These are phyloP conservation scores for Candida lessepsii DNA, from an alignment of 805 yeast genomes.

Conservation along the genomic window DNA sequence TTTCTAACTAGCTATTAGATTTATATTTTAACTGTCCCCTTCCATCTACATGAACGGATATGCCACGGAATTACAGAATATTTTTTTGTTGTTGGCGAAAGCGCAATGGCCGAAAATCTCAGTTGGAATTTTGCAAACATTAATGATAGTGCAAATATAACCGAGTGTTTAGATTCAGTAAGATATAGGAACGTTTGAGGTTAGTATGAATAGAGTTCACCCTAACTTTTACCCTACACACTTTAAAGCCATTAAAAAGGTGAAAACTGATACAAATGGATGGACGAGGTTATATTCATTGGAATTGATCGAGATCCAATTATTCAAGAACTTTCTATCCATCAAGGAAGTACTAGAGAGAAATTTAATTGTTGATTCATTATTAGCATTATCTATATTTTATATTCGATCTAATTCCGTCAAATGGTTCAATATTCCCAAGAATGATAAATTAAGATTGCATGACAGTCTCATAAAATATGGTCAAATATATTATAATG, in stretches of 20 bases:
- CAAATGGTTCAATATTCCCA: conserved; percentile 10
- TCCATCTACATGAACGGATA: too few species aligned
- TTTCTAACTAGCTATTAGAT: too few species aligned
- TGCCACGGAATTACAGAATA: too few species aligned
- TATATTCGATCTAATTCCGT: conserved; percentile 13
- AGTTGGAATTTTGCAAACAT: too few species aligned
- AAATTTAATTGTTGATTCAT: conserved; percentile 8
- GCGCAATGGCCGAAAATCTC: too few species aligned
- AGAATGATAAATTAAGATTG: conserved; percentile 2
- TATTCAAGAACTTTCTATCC: conserved; percentile 8
- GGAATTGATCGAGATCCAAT: conserved; percentile 9
- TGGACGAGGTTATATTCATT: conserved; percentile 3
- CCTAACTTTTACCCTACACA: background rate
- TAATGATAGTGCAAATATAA: background rate
- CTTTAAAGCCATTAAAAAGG: background rate
- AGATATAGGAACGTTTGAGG: too few species aligned
- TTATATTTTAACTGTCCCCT: too few species aligned
- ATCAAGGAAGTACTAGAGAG: conserved; percentile 9
- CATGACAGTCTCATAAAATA: conserved; percentile 2
- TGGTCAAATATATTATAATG: conserved; percentile 13
- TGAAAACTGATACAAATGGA: background rate
- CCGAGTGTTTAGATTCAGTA: too few species aligned
- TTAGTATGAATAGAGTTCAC: background rate
- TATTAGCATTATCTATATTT: conserved; percentile 14
- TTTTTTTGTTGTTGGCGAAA: too few species aligned